Percentiles rank a stretch among this genome's conserved stretches.
These are phyloP conservation scores for Fusarium sp. DNA, from an alignment of 2,329 filamentous ascomycete species.

Conservation along the genomic window DNA sequence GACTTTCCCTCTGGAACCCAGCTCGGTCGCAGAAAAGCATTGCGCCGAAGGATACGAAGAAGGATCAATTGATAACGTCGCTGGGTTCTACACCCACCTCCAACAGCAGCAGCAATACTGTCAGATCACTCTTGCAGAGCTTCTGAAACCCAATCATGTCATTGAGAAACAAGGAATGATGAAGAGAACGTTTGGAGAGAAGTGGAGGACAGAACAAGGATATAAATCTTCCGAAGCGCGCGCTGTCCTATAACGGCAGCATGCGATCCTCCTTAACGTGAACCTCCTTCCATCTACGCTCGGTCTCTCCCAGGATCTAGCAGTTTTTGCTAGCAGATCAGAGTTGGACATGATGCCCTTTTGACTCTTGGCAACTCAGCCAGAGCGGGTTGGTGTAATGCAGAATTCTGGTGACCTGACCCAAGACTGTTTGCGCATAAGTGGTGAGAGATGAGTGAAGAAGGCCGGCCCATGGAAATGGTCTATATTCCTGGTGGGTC, in stretches of 20 bases:
- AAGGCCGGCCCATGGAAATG: neutral
- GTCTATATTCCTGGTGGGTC: conserved; percentile 25
- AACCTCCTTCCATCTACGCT: neutral
- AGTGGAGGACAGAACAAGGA: conserved; percentile 20
- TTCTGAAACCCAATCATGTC: neutral
- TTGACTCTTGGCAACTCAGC: neutral
- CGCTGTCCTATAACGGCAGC: neutral
- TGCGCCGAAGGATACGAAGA: neutral
- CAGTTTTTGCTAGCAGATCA: neutral
- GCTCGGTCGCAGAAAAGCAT: neutral
- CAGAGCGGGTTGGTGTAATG: neutral
- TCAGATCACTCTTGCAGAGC: conserved; percentile 35
- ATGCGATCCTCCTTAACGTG: neutral
- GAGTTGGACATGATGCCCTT: neutral
- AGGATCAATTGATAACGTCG: neutral
- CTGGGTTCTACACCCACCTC: conserved; percentile 1
- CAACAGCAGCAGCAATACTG: conserved; percentile 1
- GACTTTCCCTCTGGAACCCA: conserved; percentile 23
- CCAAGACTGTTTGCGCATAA: neutral
- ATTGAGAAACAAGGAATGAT: neutral
- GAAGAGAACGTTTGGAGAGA: conserved; percentile 10
- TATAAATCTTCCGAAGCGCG: conserved; percentile 19
- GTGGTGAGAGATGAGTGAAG: neutral
- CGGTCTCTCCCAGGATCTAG: neutral
- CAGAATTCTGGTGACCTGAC: neutral